Evolutionary conservation across 2,329 filamentous ascomycete species (phyloP), one percentile per base, ranked within the genome.

Genomic region (Furcasterigmium furcatum): DNA sequence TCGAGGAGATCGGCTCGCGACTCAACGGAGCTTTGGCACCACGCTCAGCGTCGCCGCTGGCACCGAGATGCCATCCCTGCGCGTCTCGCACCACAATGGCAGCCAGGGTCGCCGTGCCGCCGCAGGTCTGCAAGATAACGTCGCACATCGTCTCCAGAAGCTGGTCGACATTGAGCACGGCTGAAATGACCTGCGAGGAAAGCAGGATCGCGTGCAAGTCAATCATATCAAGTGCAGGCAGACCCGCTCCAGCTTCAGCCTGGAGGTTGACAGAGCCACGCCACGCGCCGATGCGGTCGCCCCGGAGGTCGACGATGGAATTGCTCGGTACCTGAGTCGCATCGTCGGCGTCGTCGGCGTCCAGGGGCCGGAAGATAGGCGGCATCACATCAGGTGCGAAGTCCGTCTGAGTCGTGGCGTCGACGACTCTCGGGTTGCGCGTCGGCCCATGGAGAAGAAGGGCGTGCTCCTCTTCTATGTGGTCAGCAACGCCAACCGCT

Each of bases 161-260:
- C 55, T 85, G 79, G 52, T 91, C 87, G 12, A 91, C 80, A 52
- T 87, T 79, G 10, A 92, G 66, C 42, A 91, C 85, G 14, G 87
- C 91, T 5, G 87, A 91, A 36, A 92, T 84, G 36, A 91, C 79
- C 59, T 91, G 88, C 9, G 85, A 90, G 3, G 85, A 88, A 55
- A 88, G 83, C 13, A 92, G 71, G 47, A 92, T 91, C 20, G 85
- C 85, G 35, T 88, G 84, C 50, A 91, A 65, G 62, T 91, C 88
- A 58, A 92, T 84, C 84, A 92, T 91, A 66, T 92, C 88, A 44
- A 92, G 75, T 22, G 86, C 83, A 34, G 86, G 85, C 48, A 91
- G 72, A 10, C 84, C 83, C 29, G 72, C 79, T 3, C 77, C 79
- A 18, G 77, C 71, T 51, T 82, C 80, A 6, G 76, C 64, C 47